Evolutionary conservation across 78 protist genomes (phyloP).

Genomic region (Dictyostelium brefeldianum): DNA sequence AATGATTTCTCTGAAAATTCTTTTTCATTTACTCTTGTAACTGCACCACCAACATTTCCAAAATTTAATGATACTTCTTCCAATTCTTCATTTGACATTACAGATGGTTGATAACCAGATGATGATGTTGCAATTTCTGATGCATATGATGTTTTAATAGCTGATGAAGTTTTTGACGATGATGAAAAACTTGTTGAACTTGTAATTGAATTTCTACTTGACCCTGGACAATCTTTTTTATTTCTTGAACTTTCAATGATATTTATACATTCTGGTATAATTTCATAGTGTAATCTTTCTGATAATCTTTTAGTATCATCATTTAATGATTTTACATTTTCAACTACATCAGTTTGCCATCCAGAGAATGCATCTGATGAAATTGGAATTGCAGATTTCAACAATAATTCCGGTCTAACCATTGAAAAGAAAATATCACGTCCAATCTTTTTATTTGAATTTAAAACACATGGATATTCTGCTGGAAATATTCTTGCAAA

Average conservation of each 20-base stretch:
- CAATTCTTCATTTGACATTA: not conserved
- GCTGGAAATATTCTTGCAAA: constrained; percentile 72
- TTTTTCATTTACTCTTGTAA: not conserved
- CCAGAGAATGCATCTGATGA: constrained; percentile 70
- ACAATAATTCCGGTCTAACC: constrained; percentile 60
- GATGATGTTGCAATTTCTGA: not conserved
- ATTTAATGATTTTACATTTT: constrained; percentile 21
- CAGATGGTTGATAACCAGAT: not conserved
- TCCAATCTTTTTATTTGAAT: constrained; percentile 37
- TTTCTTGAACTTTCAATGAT: not conserved
- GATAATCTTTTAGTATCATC: constrained; percentile 32
- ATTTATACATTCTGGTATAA: constrained; percentile 45
- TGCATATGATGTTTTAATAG: not conserved
- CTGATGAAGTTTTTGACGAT: not conserved
- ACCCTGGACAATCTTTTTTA: too few relatives aligned
- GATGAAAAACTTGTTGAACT: too few relatives aligned
- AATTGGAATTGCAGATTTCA: not conserved
- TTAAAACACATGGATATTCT: constrained; percentile 23
- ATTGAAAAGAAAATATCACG: constrained; percentile 72
- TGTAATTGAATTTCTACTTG: too few relatives aligned
- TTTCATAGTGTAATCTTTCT: constrained; percentile 17
- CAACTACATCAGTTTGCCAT: constrained; percentile 34
- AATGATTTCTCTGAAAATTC: not conserved
- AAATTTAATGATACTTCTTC: constrained; percentile 17
- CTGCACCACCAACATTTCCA: not conserved